Conservation (phyloP, 2,329 filamentous ascomycete genomes). For the Grosmannia clavigera region DNA sequence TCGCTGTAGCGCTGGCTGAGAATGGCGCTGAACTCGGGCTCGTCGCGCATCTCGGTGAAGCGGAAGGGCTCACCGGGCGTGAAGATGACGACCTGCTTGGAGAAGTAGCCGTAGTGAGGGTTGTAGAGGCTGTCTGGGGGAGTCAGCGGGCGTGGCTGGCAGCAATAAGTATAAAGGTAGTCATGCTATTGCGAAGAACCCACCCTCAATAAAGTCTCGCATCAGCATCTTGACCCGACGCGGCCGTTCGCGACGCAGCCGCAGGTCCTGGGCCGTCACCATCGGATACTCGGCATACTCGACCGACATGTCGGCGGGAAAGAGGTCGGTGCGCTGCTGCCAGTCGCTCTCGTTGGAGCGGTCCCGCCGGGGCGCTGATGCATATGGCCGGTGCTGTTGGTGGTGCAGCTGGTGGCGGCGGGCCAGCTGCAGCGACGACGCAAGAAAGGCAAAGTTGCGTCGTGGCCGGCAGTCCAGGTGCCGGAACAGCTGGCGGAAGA, state of each 20-base stretch:
- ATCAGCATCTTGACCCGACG: slow-evolving; percentile 91
- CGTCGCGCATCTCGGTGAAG: slow-evolving; percentile 70
- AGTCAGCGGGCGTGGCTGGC: background rate
- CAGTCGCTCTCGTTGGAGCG: slow-evolving; percentile 54
- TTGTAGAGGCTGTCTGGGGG: slow-evolving; percentile 79
- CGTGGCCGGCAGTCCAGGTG: slow-evolving; percentile 53
- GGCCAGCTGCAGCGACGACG: slow-evolving; percentile 26
- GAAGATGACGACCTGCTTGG: slow-evolving; percentile 94
- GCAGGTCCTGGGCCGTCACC: slow-evolving; percentile 72
- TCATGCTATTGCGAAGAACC: slow-evolving; percentile 9
- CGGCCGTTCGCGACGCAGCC: slow-evolving; percentile 61
- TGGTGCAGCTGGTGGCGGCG: slow-evolving; percentile 19
- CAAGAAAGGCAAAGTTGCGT: slow-evolving; percentile 27
- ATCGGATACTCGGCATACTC: slow-evolving; percentile 75
- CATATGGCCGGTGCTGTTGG: slow-evolving; percentile 14
- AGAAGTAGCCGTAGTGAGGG: slow-evolving; percentile 89
- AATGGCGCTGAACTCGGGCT: slow-evolving; percentile 68
- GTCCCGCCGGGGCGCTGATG: background rate
- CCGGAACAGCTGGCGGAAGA: slow-evolving; percentile 77
- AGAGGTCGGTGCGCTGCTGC: slow-evolving; percentile 70
- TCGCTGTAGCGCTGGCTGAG: slow-evolving; percentile 71
- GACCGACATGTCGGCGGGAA: slow-evolving; percentile 63
- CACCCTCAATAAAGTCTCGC: slow-evolving; percentile 93
- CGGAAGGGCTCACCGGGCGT: slow-evolving; percentile 82
- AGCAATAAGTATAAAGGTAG: too few relatives aligned